phyloP scores from a whole-genome alignment of 306 rosid species.

The Glycine soja region DNA sequence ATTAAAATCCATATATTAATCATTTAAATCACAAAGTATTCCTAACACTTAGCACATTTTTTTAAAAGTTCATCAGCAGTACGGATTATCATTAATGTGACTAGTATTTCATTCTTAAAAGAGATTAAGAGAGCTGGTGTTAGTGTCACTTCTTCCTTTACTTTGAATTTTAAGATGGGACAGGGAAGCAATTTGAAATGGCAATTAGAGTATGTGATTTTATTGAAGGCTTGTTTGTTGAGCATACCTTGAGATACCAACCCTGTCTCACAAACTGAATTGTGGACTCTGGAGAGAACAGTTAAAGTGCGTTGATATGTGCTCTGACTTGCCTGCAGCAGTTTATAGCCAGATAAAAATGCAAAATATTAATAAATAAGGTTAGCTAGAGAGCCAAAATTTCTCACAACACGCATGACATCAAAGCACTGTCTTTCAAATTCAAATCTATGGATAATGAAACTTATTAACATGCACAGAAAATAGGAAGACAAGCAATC shows the following conservation, averaged over 20 bases:
- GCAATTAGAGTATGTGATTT: slow-evolving; percentile 8
- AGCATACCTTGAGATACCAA: slow-evolving; percentile 69
- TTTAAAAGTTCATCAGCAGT: neutral
- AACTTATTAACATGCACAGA: slow-evolving; percentile 16
- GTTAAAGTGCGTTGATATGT: slow-evolving; percentile 74
- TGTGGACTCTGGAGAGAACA: slow-evolving; percentile 70
- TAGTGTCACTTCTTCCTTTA: neutral
- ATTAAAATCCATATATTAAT: slow-evolving; percentile 11
- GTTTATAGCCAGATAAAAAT: slow-evolving; percentile 33
- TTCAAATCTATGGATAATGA: slow-evolving; percentile 6
- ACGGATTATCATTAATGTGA: slow-evolving; percentile 23
- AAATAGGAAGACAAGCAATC: neutral
- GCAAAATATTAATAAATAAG: slow-evolving; percentile 31
- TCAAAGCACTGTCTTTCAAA: slow-evolving; percentile 19
- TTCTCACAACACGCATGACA: neutral
- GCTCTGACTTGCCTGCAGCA: slow-evolving; percentile 77
- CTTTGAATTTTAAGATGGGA: neutral
- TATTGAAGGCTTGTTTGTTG: slow-evolving; percentile 12
- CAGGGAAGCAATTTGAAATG: neutral
- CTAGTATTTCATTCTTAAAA: neutral
- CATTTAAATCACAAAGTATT: slow-evolving; percentile 14
- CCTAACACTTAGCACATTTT: neutral
- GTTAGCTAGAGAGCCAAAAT: neutral
- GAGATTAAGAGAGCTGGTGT: too few species aligned
- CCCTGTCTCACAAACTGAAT: slow-evolving; percentile 58